A percentile compares a stretch with the other conserved stretches of the same genome.
These are phyloP conservation scores for Paecilomyces niveus DNA, from an alignment of 2,329 filamentous ascomycete species.

Conservation along the genomic window DNA sequence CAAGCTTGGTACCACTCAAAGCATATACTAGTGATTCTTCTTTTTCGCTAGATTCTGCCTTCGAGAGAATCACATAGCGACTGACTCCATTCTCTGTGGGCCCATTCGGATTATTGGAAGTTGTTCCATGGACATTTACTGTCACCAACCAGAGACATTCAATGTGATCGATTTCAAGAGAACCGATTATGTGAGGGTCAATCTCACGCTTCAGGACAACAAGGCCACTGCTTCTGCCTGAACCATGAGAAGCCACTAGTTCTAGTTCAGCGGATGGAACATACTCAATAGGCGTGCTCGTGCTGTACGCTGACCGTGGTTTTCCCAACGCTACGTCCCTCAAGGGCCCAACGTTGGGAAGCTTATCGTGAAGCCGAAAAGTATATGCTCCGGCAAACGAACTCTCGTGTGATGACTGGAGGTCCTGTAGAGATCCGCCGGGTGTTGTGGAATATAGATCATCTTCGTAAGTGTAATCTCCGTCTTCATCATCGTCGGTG, in stretches of 20 bases:
- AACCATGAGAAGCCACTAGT: constrained; percentile 48
- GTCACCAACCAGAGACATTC: constrained; percentile 75
- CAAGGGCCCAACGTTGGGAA: constrained; percentile 74
- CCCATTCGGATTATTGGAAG: constrained; percentile 44
- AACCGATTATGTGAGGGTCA: constrained; percentile 62
- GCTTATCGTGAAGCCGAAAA: constrained; percentile 69
- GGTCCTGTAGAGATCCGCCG: constrained; percentile 10
- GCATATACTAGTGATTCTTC: constrained; percentile 74
- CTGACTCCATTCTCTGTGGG: constrained; percentile 50
- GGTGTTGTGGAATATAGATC: constrained; percentile 39
- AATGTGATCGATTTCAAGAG: constrained; percentile 65
- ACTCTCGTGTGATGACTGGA: constrained; percentile 13
- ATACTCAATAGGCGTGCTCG: constrained; percentile 38
- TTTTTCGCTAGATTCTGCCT: constrained; percentile 56
- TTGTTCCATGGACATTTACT: constrained; percentile 37
- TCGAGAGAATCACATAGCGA: constrained; percentile 76
- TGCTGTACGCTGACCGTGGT: constrained; percentile 38
- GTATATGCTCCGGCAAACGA: constrained; percentile 48
- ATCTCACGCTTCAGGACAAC: constrained; percentile 72
- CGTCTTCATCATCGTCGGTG: constrained; percentile 42
- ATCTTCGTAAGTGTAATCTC: constrained; percentile 55
- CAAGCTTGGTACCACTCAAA: constrained; percentile 65
- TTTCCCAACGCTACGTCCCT: constrained; percentile 65
- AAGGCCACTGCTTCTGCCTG: constrained; percentile 57
- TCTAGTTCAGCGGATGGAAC: constrained; percentile 37